A percentile compares a stretch with the other conserved stretches of the same genome.
Conservation (phyloP, 495 filamentous ascomycete genomes). For the Sordaria brevicollis region DNA sequence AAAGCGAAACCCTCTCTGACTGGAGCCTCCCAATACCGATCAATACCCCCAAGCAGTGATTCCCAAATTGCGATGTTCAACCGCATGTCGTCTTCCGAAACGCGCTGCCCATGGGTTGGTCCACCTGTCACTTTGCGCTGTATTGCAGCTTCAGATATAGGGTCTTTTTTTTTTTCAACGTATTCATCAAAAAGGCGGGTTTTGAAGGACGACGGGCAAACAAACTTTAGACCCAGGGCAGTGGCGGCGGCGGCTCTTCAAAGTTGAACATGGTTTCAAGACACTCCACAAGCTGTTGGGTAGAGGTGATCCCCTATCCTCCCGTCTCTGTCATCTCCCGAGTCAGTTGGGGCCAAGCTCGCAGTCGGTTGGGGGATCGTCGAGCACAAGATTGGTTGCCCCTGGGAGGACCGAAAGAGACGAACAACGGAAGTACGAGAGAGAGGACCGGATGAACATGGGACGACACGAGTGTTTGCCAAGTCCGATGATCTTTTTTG, state of each 20-base stretch:
- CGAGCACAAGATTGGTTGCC: not conserved
- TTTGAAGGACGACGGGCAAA: not conserved
- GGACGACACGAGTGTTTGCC: not conserved
- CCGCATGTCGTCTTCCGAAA: not conserved
- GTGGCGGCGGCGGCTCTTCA: not conserved
- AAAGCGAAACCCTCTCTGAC: not conserved
- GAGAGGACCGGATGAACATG: not conserved
- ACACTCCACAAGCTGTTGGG: not conserved
- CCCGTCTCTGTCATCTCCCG: no score
- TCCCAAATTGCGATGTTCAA: not conserved
- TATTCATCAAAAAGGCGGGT: not conserved
- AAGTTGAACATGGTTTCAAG: not conserved
- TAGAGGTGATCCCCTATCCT: not conserved
- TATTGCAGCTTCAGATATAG: not conserved
- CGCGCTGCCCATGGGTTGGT: not conserved
- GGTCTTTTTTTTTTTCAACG: not conserved
- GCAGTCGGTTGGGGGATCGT: not conserved
- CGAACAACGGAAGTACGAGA: not conserved
- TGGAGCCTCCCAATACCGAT: not conserved
- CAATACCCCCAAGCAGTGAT: not conserved
- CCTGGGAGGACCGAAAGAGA: not conserved
- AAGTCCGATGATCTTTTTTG: not conserved
- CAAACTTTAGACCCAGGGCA: not conserved
- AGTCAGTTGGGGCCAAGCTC: not conserved
- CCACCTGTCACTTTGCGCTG: not conserved